Evolutionary conservation across 176 grass and related monocot genomes (phyloP), one percentile per base, ranked within the genome.

Genomic region (Saccharum spontaneum): DNA sequence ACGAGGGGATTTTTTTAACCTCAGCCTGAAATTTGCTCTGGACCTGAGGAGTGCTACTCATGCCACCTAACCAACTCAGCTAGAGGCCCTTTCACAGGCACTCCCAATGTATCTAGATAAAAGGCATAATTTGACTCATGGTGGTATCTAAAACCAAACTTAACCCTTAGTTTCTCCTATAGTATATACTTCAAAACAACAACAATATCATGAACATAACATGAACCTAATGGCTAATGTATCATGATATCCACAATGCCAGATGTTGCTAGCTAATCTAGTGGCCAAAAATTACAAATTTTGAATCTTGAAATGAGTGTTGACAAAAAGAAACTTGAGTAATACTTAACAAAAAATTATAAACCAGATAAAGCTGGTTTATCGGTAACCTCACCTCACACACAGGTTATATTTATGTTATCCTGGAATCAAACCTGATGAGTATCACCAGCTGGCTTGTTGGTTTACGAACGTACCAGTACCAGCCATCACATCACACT

Each of bases 391-490:
- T 63, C 13, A 13, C 38, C 67, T 78, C 55, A 40, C 30, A 41
- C 40, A 71, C 6, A 68, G 43, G 15, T 45, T 54, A 79, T 34
- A 79, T 22, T 72, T 33, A 66, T 26, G 37, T 79, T 73, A 10
- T 54, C 36, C 65, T 44, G 26, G 49, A 55, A 89, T 16, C 73
- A 84, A 66, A 73, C 28, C 18, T 38, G 28, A 80, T 24, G 26
- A 84, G 36, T 44, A 78, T 26, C 69, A 69, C 22, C 77, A 69
- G 40, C 31, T 85, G 78, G 48, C 74, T 85, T 73, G 38, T 41
- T 31, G 67, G 62, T 48, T 80, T 66, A 86, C 20, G 20, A 44
- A 77, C 23, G 4, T 66, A 52, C 1, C 37, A 45, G 52, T 40
- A 41, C 48, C 48, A 50, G 48, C 31, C 41, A 86, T 30, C 22